Evolutionary conservation across 306 rosid genomes (phyloP), one percentile per base, ranked within the genome.

Genomic region (Castanospermum australe): DNA sequence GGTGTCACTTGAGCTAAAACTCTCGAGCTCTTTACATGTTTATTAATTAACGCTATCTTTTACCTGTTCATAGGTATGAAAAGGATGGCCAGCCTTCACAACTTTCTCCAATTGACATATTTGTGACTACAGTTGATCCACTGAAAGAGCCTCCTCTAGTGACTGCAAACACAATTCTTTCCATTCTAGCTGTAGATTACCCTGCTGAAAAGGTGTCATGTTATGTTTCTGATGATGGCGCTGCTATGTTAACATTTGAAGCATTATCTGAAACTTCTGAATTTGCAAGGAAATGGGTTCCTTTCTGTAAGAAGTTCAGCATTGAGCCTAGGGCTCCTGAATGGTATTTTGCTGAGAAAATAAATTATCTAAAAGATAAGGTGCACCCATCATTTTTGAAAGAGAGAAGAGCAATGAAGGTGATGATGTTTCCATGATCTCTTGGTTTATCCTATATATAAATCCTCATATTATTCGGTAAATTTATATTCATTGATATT

Each of bases 351-450:
- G 81, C 81, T 47, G 82, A 88, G 61, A 91, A 88, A 77, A 81
- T 91, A 8, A 88, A 89, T 47, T 88, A 89, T 75, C 76, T 91
- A 9, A 66, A 78, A 36, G 91, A 91, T 71, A 91, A 91, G 79
- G 84, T 69, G 13, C 88, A 84, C 10, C 86, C 92, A 9, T 73
- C 91, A 12, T 91, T 86, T 77, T 87, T 89, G 25, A 91, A 83
- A 83, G 94, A 91, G 62, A 71, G 94, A 75, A 91, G 97, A 85
- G 90, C 91, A 41, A 91, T 91, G 90, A 91, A 91, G 92, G 97
- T 91, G 70, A 59, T 15, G 13, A 64, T 8, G 59, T 67, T 61
- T 48, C n/a, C 20, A 54, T n/a, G n/a, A n/a, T 50, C 14, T 45
- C 45, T 64, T 54, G 73, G 68, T 62, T 39, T 18, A n/a, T 41